phyloP scores from a whole-genome alignment of 202 grass and related monocot genomes.

The Bolboschoenoplectus hybrid region DNA sequence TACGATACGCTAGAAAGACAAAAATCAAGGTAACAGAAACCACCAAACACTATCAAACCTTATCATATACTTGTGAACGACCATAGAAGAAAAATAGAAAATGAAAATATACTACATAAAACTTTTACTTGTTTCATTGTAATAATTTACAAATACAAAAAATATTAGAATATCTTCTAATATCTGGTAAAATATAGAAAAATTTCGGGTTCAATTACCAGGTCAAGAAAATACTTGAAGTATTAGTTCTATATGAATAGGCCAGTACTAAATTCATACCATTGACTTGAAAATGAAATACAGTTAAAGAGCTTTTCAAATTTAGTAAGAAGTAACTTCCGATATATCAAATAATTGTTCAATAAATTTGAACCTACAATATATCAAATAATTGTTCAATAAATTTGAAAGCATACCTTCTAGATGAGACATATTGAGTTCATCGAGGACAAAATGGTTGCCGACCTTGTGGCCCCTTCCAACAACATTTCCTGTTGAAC shows the following conservation, averaged over 20 bases:
- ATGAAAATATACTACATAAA: neutral
- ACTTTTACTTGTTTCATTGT: neutral
- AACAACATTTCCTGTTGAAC: neutral
- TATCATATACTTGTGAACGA: neutral
- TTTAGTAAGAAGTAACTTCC: neutral
- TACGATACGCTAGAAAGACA: neutral
- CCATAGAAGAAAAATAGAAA: neutral
- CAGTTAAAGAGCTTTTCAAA: neutral
- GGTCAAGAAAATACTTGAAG: neutral
- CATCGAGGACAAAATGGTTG: neutral
- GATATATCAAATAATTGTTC: neutral
- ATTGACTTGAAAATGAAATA: neutral
- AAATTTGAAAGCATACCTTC: conserved; percentile 19
- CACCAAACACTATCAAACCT: conserved; percentile 5
- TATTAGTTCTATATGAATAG: neutral
- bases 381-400: conserved; percentile 2
- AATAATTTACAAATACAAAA: neutral
- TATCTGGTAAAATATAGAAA: neutral
- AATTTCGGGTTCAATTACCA: neutral
- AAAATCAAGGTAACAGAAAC: neutral
- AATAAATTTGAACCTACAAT: neutral
- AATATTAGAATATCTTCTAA: neutral
- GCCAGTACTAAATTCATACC: neutral
- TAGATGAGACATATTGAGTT: neutral
- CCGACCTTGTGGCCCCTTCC: neutral